These are phyloP conservation scores for Clitopilus hobsonii DNA, from an alignment of 768 basidiomycete genomes.

Conservation along the genomic window DNA sequence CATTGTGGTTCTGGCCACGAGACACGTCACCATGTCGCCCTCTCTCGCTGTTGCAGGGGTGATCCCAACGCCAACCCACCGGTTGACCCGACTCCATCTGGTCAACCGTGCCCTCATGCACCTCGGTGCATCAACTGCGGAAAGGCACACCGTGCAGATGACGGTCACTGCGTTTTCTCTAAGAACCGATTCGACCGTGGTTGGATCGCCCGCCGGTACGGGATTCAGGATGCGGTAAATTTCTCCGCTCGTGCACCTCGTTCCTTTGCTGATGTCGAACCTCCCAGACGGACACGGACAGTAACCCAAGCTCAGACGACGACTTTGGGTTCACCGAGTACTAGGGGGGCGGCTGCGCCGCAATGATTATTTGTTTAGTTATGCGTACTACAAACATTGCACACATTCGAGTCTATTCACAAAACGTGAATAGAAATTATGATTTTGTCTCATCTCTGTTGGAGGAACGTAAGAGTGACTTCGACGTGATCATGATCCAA, in stretches of 20 bases:
- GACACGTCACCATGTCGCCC: no score
- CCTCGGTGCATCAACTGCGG: neutral
- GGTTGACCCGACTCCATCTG: neutral
- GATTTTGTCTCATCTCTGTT: neutral
- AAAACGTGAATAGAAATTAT: slow-evolving; percentile 3
- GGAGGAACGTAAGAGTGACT: neutral
- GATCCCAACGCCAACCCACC: neutral
- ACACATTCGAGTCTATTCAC: neutral
- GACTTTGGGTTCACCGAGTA: no score
- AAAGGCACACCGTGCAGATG: neutral
- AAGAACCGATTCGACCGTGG: neutral
- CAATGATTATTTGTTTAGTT: neutral
- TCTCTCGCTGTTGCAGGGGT: neutral
- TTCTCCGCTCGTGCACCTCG: neutral
- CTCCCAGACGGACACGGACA: no score
- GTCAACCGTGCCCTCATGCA: neutral
- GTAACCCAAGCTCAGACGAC: no score
- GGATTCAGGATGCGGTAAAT: neutral
- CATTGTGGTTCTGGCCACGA: no score
- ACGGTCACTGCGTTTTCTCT: neutral
- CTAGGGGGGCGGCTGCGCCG: no score
- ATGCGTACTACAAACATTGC: neutral
- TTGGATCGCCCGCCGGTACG: neutral
- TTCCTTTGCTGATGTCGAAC: no score
- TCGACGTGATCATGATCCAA: neutral